Evolutionary conservation across 2,329 filamentous ascomycete species (phyloP), one percentile per base, ranked within the genome.

Genomic region (Magnaporthales sp.): DNA sequence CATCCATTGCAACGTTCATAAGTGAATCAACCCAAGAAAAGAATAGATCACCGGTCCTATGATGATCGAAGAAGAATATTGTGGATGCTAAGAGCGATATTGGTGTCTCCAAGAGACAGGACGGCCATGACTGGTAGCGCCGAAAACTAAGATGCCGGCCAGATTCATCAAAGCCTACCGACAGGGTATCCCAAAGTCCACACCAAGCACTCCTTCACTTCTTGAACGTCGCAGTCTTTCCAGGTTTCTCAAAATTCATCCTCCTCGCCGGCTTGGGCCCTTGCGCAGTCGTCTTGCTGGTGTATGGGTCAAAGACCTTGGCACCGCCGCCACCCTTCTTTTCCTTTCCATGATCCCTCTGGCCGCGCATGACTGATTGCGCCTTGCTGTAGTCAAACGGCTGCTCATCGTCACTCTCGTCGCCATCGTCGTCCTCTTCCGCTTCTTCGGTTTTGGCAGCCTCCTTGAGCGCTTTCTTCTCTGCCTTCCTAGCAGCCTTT

Each of bases 221-320:
- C 71, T 80, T 79, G n/a, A 81, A 81, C 58, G 75, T 77, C 11
- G 77, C 76, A 26, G 74, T 73, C 71, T 76, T 77, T 30, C 74
- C 74, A 29, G 69, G 68, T 72, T 72, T 72, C 63, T 75, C 75
- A 24, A 71, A 70, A 61, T 77, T 73, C 70, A 74, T 71, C 67
- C 71, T 71, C 66, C 75, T 70, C 58, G 72, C 76, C 11, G 72
- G 72, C 70, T 73, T 72, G 32, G 74, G 75, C 7, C 72, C 75
- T 15, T 74, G 72, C 1, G 70, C 71, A 2, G 68, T 71, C 67
- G 73, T 73, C 63, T 73, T 71, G 61, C 64, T 30, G 30, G 68
- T 69, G 67, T 77, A 77, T 2, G 76, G 76, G 46, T 77, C 72
- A 64, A 76, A 78, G 4, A 70, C 67, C 66, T 72, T 73, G 10